Percentiles rank a stretch among this genome's conserved stretches.
Conservation (phyloP, 305 asterid species). For the Striga hermonthica region DNA sequence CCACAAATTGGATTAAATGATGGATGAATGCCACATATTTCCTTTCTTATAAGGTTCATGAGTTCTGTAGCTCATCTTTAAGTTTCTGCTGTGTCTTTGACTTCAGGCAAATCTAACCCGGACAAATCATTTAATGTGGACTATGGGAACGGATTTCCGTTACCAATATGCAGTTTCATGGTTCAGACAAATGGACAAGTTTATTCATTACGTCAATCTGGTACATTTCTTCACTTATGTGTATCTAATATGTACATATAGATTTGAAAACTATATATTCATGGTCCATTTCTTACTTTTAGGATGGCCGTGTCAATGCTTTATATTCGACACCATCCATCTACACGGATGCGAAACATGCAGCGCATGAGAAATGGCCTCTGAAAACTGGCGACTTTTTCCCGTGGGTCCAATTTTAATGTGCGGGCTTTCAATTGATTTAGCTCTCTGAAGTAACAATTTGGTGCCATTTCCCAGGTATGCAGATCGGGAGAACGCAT, state of each 20-base stretch:
- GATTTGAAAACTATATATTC: slow-evolving; percentile 26
- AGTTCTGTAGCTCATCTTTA: slow-evolving; percentile 23
- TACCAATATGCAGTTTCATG: slow-evolving; percentile 84
- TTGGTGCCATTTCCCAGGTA: slow-evolving; percentile 46
- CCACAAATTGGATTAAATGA: not conserved
- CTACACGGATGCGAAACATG: slow-evolving; percentile 74
- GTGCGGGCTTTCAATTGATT: slow-evolving; percentile 28
- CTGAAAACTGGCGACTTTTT: slow-evolving; percentile 85
- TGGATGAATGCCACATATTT: slow-evolving; percentile 20
- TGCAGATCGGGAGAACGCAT: slow-evolving; percentile 78
- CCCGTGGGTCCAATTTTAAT: slow-evolving; percentile 58
- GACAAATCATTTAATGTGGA: slow-evolving; percentile 90
- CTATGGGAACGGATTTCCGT: slow-evolving; percentile 82
- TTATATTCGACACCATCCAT: slow-evolving; percentile 83
- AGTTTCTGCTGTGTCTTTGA: slow-evolving; percentile 20
- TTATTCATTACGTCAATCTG: slow-evolving; percentile 83
- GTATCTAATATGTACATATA: slow-evolving; percentile 12
- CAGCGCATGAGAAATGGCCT: slow-evolving; percentile 69
- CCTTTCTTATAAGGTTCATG: slow-evolving; percentile 18
- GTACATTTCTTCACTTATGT: slow-evolving; percentile 35
- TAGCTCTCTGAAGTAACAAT: slow-evolving; percentile 20
- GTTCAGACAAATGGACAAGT: slow-evolving; percentile 91
- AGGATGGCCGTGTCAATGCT: slow-evolving; percentile 95
- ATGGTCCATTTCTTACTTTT: slow-evolving; percentile 26
- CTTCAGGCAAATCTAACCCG: slow-evolving; percentile 71